Conservation (phyloP, 345 rosid species). For the Arabidopsis arenosa region DNA sequence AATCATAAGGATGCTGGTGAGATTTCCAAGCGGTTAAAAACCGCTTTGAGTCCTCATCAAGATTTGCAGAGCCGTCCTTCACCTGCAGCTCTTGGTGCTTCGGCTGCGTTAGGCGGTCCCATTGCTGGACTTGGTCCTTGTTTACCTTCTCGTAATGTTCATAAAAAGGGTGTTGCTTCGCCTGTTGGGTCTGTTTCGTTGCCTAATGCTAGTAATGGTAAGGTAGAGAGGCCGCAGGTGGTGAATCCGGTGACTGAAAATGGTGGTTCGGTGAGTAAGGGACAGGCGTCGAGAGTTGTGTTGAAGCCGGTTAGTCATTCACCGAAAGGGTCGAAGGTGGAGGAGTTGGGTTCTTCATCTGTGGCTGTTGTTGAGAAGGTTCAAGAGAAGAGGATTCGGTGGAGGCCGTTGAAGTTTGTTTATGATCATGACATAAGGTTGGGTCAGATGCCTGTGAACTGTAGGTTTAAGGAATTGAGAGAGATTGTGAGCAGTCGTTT, state of each 20-base stretch:
- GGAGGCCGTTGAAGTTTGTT: conserved; percentile 87
- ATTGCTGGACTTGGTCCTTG: conserved; percentile 90
- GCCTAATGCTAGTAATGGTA: conserved; percentile 11
- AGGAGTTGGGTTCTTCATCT: conserved; percentile 41
- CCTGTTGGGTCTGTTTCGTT: conserved; percentile 37
- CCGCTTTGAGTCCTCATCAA: conserved; percentile 63
- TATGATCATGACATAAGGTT: conserved; percentile 93
- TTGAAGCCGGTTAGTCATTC: conserved; percentile 64
- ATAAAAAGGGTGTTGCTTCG: conserved; percentile 60
- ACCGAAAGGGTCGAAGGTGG: conserved; percentile 50
- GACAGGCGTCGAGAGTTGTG: conserved; percentile 37
- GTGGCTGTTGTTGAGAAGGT: conserved; percentile 34
- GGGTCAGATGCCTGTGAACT: conserved; percentile 83
- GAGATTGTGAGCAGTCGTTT: conserved; percentile 80
- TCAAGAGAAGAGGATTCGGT: conserved; percentile 50
- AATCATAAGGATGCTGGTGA: conserved; percentile 82
- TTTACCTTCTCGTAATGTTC: conserved; percentile 75
- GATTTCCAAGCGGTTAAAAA: conserved; percentile 61
- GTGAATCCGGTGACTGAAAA: conserved; percentile 51
- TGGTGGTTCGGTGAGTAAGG: conserved; percentile 30
- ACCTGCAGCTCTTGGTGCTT: conserved; percentile 98
- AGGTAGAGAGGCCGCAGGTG: conserved; percentile 53
- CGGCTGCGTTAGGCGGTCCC: conserved; percentile 94
- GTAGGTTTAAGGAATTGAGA: conserved; percentile 75
- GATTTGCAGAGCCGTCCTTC: conserved; percentile 77